These are phyloP conservation scores for Allodekkera sacchari DNA, from an alignment of 805 yeast species.

Conservation along the genomic window DNA sequence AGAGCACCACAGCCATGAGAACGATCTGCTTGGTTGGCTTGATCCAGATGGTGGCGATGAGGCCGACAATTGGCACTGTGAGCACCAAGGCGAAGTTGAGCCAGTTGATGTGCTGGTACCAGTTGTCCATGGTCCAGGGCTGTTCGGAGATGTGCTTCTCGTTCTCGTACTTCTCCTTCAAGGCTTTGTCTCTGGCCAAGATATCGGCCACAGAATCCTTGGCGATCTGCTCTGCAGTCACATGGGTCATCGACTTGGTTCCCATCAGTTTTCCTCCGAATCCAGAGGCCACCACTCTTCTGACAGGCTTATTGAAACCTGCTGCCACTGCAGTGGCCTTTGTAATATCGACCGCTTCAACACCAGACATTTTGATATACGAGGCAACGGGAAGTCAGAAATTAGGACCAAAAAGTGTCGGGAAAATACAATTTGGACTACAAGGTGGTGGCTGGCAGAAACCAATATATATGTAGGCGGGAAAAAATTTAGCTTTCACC, in stretches of 20 bases:
- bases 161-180: slow-evolving; percentile 31
- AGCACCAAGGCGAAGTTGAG: slow-evolving; percentile 59
- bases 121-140: slow-evolving; percentile 68
- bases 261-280: slow-evolving; percentile 76
- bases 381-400: no score
- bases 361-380: slow-evolving; percentile 14
- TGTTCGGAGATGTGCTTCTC: slow-evolving; percentile 62
- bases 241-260: slow-evolving; percentile 59
- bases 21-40: slow-evolving; percentile 43
- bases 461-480: background rate
- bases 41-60: slow-evolving; percentile 33
- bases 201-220: slow-evolving; percentile 41
- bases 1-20: slow-evolving; percentile 40
- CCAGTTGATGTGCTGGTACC: slow-evolving; percentile 76
- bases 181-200: slow-evolving; percentile 35
- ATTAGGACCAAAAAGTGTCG: no score
- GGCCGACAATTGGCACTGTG: slow-evolving; percentile 50
- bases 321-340: slow-evolving; percentile 75
- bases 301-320: slow-evolving; percentile 63
- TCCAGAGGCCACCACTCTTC: slow-evolving; percentile 72
- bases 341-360: slow-evolving; percentile 48
- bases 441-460: background rate
- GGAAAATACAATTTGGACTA: no score
- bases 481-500: background rate
- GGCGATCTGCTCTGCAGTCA: slow-evolving; percentile 57